Evolutionary conservation across 768 basidiomycete genomes (phyloP).

Genomic region (Lentinus tigrinus): DNA sequence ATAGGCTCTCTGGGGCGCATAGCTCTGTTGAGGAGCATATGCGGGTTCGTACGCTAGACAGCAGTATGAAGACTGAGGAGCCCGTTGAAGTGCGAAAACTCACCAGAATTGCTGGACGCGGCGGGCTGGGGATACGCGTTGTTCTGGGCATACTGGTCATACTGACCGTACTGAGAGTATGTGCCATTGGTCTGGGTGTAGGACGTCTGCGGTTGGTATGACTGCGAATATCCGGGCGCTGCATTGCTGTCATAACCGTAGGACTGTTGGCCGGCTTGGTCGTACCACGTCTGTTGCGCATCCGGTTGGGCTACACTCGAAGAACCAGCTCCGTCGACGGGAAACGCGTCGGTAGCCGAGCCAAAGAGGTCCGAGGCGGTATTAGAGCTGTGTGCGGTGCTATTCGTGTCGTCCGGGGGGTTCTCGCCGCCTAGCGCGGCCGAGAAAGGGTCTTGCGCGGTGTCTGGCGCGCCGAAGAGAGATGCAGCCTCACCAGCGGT

Average conservation of each 20-base stretch:
- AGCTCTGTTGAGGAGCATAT: constrained; percentile 8
- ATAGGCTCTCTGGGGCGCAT: constrained; percentile 10
- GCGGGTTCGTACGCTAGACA: constrained; percentile 9
- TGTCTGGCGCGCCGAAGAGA: constrained; percentile 71
- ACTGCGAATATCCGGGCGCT: constrained; percentile 3
- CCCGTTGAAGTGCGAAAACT: not conserved
- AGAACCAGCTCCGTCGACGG: constrained; percentile 2
- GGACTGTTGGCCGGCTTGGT: constrained; percentile 10
- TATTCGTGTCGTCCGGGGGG: constrained; percentile 13
- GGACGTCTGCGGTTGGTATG: constrained; percentile 5
- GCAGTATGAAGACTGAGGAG: not conserved
- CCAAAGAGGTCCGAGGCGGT: constrained; percentile 26
- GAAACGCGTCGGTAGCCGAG: constrained; percentile 12
- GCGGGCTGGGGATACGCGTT: not conserved
- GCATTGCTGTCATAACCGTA: constrained; percentile 9
- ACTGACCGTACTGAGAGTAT: constrained; percentile 11
- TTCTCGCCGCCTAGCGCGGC: constrained; percentile 20
- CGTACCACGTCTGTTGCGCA: constrained; percentile 14
- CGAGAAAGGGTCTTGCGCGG: constrained; percentile 42
- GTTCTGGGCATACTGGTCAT: constrained; percentile 5
- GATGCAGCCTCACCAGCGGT: constrained; percentile 77
- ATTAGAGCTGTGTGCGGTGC: not conserved
- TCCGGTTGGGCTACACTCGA: not conserved
- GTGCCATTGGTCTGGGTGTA: constrained; percentile 9
- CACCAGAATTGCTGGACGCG: constrained; percentile 3